Conservation (phyloP, 805 yeast species). For the Diddensiella santjacobensis region DNA sequence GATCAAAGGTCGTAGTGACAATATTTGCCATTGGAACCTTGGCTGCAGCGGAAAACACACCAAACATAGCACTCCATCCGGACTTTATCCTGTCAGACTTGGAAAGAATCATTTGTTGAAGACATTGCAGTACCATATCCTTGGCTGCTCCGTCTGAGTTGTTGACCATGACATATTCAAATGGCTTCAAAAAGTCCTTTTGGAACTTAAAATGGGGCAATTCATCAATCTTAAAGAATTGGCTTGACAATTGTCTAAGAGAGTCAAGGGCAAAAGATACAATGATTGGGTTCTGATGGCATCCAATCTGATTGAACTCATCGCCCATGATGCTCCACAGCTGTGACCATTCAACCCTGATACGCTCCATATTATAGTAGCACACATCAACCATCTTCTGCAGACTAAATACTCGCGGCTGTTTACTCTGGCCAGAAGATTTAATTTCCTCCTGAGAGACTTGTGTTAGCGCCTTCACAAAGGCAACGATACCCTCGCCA, state of each 20-base stretch:
- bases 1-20: conserved; percentile 60
- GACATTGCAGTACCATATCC: conserved; percentile 86
- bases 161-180: conserved; percentile 69
- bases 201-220: conserved; percentile 94
- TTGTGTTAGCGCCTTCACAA: conserved; percentile 80
- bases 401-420: conserved; percentile 87
- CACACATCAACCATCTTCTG: conserved; percentile 97
- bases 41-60: conserved; percentile 73
- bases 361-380: conserved; percentile 95
- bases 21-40: conserved; percentile 50
- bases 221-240: conserved; percentile 92
- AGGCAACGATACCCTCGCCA: conserved; percentile 81
- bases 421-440: conserved; percentile 72
- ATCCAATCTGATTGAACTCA: conserved; percentile 80
- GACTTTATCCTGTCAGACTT: conserved; percentile 74
- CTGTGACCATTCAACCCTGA: conserved; percentile 93
- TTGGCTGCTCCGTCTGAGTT: conserved; percentile 67
- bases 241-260: conserved; percentile 82
- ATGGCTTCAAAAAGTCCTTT: conserved; percentile 87
- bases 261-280: conserved; percentile 92
- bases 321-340: conserved; percentile 93
- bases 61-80: conserved; percentile 92
- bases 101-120: conserved; percentile 76
- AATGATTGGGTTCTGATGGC: conserved; percentile 69
- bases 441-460: conserved; percentile 90